These are phyloP conservation scores for Euphorbia pulcherrima DNA, from an alignment of 345 rosid genomes.

Conservation along the genomic window DNA sequence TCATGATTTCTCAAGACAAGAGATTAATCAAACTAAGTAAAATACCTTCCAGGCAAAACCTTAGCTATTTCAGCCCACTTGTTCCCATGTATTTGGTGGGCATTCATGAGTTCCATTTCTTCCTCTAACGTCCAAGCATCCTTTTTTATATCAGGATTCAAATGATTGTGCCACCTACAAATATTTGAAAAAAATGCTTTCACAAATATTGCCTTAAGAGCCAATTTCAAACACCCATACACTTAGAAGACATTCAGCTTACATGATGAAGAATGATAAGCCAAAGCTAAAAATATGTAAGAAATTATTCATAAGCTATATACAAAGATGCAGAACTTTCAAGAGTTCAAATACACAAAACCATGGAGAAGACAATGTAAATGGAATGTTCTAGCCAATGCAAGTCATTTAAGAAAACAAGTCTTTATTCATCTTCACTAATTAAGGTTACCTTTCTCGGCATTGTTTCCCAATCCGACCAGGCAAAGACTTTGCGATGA, in stretches of 20 bases:
- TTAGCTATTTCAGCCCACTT: constrained; percentile 99
- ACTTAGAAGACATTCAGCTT: not conserved
- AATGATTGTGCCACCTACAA: constrained; percentile 98
- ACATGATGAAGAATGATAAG: not conserved
- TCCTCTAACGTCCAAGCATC: constrained; percentile 93
- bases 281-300: not conserved
- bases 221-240: not conserved
- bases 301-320: not conserved
- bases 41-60: constrained; percentile 94
- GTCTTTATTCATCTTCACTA: not conserved
- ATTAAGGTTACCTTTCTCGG: constrained; percentile 67
- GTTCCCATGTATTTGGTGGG: constrained; percentile 74
- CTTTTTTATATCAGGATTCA: constrained; percentile 89
- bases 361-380: not conserved
- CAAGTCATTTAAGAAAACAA: not conserved
- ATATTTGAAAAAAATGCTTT: constrained; percentile 16
- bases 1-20: not conserved
- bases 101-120: constrained; percentile 74
- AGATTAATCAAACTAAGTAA: not conserved
- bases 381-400: not conserved
- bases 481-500: constrained; percentile 76
- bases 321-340: not conserved
- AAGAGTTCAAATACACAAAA: not conserved
- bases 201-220: not conserved
- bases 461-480: constrained; percentile 99